Evolutionary conservation across 257 asterid species (phyloP), one percentile per base, ranked within the genome.

Genomic region (Knoxia roxburghii): DNA sequence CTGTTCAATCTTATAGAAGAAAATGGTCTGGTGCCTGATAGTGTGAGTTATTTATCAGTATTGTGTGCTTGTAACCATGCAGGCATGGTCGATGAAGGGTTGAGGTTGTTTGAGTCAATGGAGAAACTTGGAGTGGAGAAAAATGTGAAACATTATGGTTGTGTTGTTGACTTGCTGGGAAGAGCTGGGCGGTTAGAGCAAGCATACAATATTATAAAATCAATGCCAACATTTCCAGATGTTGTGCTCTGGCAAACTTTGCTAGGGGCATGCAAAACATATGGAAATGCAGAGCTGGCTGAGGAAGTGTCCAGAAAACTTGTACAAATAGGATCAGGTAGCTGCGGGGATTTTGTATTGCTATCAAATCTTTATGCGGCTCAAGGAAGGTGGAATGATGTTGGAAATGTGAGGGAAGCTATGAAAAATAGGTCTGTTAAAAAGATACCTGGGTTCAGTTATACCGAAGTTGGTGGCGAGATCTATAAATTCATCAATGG

Each of bases 21-120:
- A 43, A 81, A 67, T 9, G 73, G 75, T 64, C 71, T 49, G 27
- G 78, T 59, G 39, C 87, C 92, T 0, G 96, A 94, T 40, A 70
- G 75, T 0, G 89, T 88, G 65, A 90, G 88, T 55, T 94, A 86
- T 59, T 65, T 94, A 48, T 87, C 92, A 1, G 96, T 83, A 7
- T 41, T 94, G 30, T 90, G 96, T 14, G 96, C 99, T 1, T 90
- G 99, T 65, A 94, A 90, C 73, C 99, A 94, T 51, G 81, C 96
- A 0, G 99, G 99, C 43, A 76, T 90, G 93, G 99, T 94, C 78
- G 95, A 88, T 9, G 90, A 90, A 67, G 99, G 97, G 57, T 68
- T 85, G 78, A 77, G 70, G 40, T 75, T 90, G 65, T 90, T 88
- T 0, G 79, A 87, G 48, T 65, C 69, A 67, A 94, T 94, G 97